Evolutionary conservation across 352 stramenopile species (phyloP), one percentile per base, ranked within the genome.

Genomic region (Hyaloperonospora brassicae): DNA sequence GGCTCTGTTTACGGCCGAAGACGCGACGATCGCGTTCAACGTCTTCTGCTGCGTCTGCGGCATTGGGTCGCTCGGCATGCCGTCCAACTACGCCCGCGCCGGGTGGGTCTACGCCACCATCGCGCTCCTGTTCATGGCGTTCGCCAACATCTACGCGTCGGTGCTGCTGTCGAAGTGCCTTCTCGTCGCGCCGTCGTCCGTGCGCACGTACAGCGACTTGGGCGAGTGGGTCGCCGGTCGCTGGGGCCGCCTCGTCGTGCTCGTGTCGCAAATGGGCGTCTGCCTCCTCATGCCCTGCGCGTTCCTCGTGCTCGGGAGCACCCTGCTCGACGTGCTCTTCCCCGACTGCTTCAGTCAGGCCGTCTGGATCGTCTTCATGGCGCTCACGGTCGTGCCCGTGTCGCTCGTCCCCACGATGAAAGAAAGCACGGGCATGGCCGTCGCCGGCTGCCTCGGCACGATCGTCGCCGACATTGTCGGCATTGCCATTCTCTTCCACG

Each of bases 281-380:
- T 68, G 61, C 23, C 42, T 68, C 23, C 23, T 68, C 21, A 10
- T 64, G 6, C 61, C 61, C 7, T 68, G 61, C 34, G 61, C 61
- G 4, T 68, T 68, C 46, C 47, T 68, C 7, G 61, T 68, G 11
- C 55, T 68, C 10, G 61, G 61, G 11, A 47, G 61, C 10, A 41
- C 50, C 1, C n/a, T 68, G 40, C 50, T 68, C 11, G 61, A 68
- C 42, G 55, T 68, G 23, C 41, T 68, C 9, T 68, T 68, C 22
- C 61, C 61, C 2, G 61, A 68, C 35, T 61, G 50, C 45, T 68
- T 64, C 45, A 68, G 55, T n/a, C 61, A 64, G 34, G 52, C 61
- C 0, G 42, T 57, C 11, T 68, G 61, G 61, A 68, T 68, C 36
- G 55, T 68, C n/a, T 68, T 68, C 42, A 68, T 68, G 61, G 61